Evolutionary conservation across 768 basidiomycete species (phyloP).

Genomic region (Mycena belliarum): DNA sequence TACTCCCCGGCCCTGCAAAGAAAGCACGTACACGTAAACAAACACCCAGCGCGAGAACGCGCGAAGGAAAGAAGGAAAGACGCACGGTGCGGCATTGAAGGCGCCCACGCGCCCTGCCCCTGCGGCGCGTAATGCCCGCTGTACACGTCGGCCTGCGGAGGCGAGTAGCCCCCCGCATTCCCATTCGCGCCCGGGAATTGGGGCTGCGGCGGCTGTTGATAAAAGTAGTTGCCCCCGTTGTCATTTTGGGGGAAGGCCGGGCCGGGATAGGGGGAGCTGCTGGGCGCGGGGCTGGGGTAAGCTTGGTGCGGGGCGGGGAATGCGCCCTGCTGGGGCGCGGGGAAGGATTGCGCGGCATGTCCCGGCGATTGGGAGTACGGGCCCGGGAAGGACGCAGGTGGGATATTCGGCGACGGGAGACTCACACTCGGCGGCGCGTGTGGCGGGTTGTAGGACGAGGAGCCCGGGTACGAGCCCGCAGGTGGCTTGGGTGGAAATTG

Average conservation of each 20-base stretch:
- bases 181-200: conserved; percentile 8
- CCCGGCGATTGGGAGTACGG: background rate
- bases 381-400: conserved; percentile 10
- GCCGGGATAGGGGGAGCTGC: conserved; percentile 21
- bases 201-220: conserved; percentile 15
- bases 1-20: conserved; percentile 19
- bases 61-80: conserved; percentile 4
- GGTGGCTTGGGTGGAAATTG: conserved; percentile 4
- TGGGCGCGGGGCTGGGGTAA: too few species aligned
- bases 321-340: conserved; percentile 11
- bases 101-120: conserved; percentile 8
- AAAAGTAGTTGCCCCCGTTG: conserved; percentile 11
- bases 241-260: conserved; percentile 20
- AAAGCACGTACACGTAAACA: conserved; percentile 17
- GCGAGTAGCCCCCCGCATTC: conserved; percentile 15
- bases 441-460: conserved; percentile 7
- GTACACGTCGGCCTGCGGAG: conserved; percentile 7
- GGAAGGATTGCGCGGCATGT: conserved; percentile 7
- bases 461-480: conserved; percentile 10
- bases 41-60: background rate
- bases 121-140: conserved; percentile 10
- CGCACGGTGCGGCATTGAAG: conserved; percentile 18
- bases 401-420: conserved; percentile 16
- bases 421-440: background rate
- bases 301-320: too few species aligned